phyloP scores from a whole-genome alignment of 208 protist species.

The Acanthamoeba lenticulata region DNA sequence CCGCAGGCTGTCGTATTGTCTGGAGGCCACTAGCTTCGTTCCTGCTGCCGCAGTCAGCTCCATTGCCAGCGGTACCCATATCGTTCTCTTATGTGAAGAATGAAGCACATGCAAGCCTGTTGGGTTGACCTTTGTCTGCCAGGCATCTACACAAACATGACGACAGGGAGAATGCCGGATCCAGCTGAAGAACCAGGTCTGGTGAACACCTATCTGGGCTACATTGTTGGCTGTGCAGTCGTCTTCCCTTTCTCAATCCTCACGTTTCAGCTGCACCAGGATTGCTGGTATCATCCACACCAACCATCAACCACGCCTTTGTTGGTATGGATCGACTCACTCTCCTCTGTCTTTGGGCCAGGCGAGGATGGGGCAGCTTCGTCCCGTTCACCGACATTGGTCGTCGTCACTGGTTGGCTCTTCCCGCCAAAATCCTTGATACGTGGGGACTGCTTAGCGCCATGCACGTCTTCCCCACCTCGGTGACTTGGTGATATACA shows the following conservation, averaged over 20 bases:
- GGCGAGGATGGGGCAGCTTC: conserved; percentile 3
- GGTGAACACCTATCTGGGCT: not conserved
- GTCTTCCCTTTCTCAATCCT: not conserved
- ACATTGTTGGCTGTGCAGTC: not conserved
- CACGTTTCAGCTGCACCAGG: not conserved
- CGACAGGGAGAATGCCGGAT: not conserved
- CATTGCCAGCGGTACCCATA: not conserved
- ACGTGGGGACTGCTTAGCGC: not conserved
- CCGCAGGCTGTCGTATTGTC: not conserved
- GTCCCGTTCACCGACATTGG: not conserved
- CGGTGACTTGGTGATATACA: not conserved
- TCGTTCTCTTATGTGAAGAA: not conserved
- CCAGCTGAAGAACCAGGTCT: not conserved
- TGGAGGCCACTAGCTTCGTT: not conserved
- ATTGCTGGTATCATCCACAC: not conserved
- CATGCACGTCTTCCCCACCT: not conserved
- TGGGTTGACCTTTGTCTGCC: not conserved
- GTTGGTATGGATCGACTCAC: not conserved
- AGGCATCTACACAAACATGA: not conserved
- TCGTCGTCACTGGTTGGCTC: not conserved
- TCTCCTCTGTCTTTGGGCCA: not conserved
- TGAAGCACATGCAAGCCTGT: not conserved
- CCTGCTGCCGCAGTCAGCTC: not conserved
- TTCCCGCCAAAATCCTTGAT: not conserved
- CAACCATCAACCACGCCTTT: not conserved